Evolutionary conservation across 768 basidiomycete species (phyloP).

Genomic region (Podaxis sp.): DNA sequence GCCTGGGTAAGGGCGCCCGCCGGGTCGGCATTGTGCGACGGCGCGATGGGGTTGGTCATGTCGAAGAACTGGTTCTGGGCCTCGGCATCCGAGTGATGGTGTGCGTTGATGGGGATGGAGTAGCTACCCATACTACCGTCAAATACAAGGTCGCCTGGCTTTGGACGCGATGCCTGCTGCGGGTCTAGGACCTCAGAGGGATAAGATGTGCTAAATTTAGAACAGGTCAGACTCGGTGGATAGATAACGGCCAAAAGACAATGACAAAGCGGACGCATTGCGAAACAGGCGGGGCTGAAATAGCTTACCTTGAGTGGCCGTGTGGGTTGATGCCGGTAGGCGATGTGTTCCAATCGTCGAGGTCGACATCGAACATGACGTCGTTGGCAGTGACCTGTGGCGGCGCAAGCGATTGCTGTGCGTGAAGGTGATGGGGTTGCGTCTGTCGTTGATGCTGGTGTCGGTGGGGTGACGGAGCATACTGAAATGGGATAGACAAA

Average conservation of each 20-base stretch:
- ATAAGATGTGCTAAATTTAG: slow-evolving; percentile 14
- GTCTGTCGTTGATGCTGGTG: slow-evolving; percentile 19
- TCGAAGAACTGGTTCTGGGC: slow-evolving; percentile 8
- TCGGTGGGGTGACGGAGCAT: slow-evolving; percentile 12
- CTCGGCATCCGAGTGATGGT: slow-evolving; percentile 5
- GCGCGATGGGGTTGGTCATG: slow-evolving; percentile 1
- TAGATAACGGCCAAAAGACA: slow-evolving; percentile 9
- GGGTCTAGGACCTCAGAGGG: not conserved
- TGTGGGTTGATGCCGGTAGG: slow-evolving; percentile 8
- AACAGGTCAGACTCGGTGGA: slow-evolving; percentile 11
- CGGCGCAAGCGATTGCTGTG: slow-evolving; percentile 18
- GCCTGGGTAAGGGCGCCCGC: slow-evolving; percentile 3
- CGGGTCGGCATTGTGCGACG: slow-evolving; percentile 10
- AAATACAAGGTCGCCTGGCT: slow-evolving; percentile 9
- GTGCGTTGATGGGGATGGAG: slow-evolving; percentile 8
- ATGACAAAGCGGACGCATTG: not conserved
- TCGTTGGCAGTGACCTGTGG: slow-evolving; percentile 14
- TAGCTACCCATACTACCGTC: slow-evolving; percentile 2
- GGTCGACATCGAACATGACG: slow-evolving; percentile 23
- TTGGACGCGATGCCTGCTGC: slow-evolving; percentile 9
- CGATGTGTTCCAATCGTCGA: slow-evolving; percentile 26
- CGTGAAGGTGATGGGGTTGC: slow-evolving; percentile 17
- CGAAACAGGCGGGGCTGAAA: slow-evolving; percentile 12
- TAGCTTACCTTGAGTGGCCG: slow-evolving; percentile 15
- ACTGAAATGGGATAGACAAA: slow-evolving; percentile 14